Conservation (phyloP, 2,329 filamentous ascomycete species). For the Claviceps sp. region DNA sequence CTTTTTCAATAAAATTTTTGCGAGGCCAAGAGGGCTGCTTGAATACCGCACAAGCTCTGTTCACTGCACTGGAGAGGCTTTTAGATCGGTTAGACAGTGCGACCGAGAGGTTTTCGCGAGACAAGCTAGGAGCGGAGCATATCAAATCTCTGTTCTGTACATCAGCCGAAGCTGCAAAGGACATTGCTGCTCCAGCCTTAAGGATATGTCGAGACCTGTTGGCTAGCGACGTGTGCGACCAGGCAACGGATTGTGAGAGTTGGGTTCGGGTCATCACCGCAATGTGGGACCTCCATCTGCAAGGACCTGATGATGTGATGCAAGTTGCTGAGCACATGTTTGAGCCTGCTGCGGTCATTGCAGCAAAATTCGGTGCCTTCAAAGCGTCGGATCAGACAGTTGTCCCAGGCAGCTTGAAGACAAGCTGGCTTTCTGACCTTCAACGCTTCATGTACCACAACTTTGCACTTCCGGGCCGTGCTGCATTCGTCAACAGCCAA, state of each 20-base stretch:
- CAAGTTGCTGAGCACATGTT: slow-evolving; percentile 37
- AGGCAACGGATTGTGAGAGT: slow-evolving; percentile 23
- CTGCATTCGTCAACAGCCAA: slow-evolving; percentile 29
- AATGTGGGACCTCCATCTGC: slow-evolving; percentile 42
- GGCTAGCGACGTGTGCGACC: slow-evolving; percentile 16
- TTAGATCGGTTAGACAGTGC: slow-evolving; percentile 29
- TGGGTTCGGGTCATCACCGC: slow-evolving; percentile 34
- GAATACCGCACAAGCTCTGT: slow-evolving; percentile 32
- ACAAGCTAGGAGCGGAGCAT: slow-evolving; percentile 42
- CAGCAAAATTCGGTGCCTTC: slow-evolving; percentile 26
- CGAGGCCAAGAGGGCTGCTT: slow-evolving; percentile 28
- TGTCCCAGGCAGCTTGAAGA: slow-evolving; percentile 9
- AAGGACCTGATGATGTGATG: slow-evolving; percentile 30
- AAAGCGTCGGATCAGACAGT: slow-evolving; percentile 7
- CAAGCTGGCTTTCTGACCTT: slow-evolving; percentile 32
- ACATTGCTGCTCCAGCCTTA: slow-evolving; percentile 32
- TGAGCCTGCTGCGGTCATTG: slow-evolving; percentile 20
- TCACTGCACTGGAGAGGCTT: slow-evolving; percentile 31
- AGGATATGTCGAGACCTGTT: slow-evolving; percentile 29
- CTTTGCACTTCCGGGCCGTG: slow-evolving; percentile 37
- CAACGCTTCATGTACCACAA: slow-evolving; percentile 35
- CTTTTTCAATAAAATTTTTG: slow-evolving; percentile 27
- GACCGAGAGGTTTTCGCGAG: slow-evolving; percentile 22
- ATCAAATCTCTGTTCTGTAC: slow-evolving; percentile 42
- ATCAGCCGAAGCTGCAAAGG: slow-evolving; percentile 32